These are phyloP conservation scores for Bipolaris sorokiniana DNA, from an alignment of 2,329 filamentous ascomycete genomes.

Conservation along the genomic window DNA sequence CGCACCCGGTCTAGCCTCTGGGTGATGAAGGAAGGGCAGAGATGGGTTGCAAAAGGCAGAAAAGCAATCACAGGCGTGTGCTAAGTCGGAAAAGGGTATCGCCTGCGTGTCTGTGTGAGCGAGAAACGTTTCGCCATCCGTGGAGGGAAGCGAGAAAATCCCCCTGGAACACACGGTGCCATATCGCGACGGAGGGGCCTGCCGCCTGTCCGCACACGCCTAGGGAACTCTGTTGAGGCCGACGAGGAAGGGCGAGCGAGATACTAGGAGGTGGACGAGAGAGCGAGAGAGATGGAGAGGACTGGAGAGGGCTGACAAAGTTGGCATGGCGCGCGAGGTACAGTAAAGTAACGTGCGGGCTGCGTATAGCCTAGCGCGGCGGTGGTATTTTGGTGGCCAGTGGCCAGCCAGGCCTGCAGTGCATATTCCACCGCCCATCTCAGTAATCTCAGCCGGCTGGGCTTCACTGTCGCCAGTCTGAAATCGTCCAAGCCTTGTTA, in stretches of 20 bases:
- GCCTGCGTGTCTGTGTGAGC: slow-evolving; percentile 9
- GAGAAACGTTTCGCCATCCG: slow-evolving; percentile 18
- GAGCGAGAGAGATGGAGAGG: not conserved
- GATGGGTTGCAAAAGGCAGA: not conserved
- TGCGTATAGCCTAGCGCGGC: too few species aligned
- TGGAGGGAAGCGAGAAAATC: slow-evolving; percentile 2
- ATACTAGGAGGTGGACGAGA: not conserved
- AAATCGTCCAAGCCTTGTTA: not conserved
- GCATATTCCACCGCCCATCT: not conserved
- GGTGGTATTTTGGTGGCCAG: too few species aligned
- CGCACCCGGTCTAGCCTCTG: slow-evolving; percentile 5
- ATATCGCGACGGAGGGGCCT: not conserved
- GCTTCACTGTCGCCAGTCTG: not conserved
- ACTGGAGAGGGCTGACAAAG: too few species aligned
- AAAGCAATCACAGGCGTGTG: not conserved
- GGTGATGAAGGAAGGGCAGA: not conserved
- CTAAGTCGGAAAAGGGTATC: slow-evolving; percentile 11
- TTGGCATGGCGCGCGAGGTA: too few species aligned
- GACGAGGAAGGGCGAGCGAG: not conserved
- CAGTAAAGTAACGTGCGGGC: too few species aligned
- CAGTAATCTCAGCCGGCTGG: not conserved
- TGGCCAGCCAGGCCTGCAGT: too few species aligned
- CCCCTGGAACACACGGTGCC: slow-evolving; percentile 3
- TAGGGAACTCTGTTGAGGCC: not conserved
- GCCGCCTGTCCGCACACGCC: not conserved